These are phyloP conservation scores for Sequoia sempervirens DNA, from an alignment of 75 land plant genomes.

Conservation along the genomic window DNA sequence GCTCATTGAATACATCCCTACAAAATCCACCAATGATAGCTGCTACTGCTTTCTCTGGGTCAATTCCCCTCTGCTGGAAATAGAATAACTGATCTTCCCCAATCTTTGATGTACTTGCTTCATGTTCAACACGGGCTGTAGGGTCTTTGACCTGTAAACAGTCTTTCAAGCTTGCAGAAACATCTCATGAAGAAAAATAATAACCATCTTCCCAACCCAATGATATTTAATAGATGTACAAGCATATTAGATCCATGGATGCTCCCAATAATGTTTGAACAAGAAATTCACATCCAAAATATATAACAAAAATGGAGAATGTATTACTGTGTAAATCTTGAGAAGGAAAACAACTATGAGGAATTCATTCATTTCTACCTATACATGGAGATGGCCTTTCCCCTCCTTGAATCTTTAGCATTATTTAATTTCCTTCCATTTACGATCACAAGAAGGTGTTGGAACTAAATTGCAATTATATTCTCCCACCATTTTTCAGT, in stretches of 20 bases:
- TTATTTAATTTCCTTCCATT: background rate
- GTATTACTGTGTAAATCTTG: background rate
- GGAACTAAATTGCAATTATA: background rate
- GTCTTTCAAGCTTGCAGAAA: constrained; percentile 1
- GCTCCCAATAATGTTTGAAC: background rate
- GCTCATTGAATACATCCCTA: constrained; percentile 89
- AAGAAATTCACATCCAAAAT: background rate
- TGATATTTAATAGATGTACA: background rate
- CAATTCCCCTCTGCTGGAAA: constrained; percentile 98
- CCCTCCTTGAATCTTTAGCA: background rate
- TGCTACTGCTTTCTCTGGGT: constrained; percentile 93
- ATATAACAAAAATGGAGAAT: background rate
- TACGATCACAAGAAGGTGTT: background rate
- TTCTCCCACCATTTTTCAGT: background rate
- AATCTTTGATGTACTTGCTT: constrained; percentile 97
- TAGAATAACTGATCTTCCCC: constrained; percentile 98
- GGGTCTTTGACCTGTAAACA: constrained; percentile 75
- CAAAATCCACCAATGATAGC: constrained; percentile 97
- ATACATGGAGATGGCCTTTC: background rate
- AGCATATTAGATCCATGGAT: background rate
- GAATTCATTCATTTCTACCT: background rate
- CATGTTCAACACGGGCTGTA: constrained; percentile 86
- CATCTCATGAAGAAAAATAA: background rate
- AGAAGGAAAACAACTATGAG: background rate
- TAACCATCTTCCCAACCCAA: background rate